phyloP scores from a whole-genome alignment of 345 rosid species.

The Salix udensis region DNA sequence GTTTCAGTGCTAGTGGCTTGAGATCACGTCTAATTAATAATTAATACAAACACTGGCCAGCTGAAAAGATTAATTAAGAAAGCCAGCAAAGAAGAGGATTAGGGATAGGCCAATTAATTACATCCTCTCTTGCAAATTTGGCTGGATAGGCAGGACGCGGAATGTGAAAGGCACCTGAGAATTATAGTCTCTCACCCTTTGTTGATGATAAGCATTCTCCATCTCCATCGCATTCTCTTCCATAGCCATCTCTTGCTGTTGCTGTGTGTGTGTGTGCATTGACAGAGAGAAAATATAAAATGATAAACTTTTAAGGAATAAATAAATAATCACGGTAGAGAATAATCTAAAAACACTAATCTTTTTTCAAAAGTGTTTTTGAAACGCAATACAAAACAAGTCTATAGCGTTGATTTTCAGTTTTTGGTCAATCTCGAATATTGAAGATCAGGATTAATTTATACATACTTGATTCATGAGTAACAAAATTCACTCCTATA shows the following conservation, averaged over 20 bases:
- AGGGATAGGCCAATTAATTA: constrained; percentile 13
- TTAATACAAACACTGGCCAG: background rate
- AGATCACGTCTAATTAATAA: background rate
- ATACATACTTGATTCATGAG: background rate
- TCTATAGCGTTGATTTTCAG: too few relatives aligned
- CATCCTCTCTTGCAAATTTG: constrained; percentile 54
- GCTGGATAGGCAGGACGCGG: constrained; percentile 59
- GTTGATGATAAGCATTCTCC: constrained; percentile 31
- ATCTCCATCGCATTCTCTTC: constrained; percentile 41
- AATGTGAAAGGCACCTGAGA: constrained; percentile 42
- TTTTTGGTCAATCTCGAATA: background rate
- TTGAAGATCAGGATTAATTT: too few relatives aligned
- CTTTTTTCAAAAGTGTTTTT: too few relatives aligned
- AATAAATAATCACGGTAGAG: background rate
- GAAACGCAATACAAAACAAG: too few relatives aligned
- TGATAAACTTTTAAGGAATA: background rate
- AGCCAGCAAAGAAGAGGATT: background rate
- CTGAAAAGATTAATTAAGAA: background rate
- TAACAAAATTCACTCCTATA: background rate
- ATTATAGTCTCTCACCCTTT: constrained; percentile 29
- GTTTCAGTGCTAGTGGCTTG: too few relatives aligned
- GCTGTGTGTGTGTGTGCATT: constrained; percentile 20
- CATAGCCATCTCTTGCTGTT: constrained; percentile 51
- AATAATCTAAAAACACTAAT: too few relatives aligned
- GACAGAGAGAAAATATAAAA: background rate